Evolutionary conservation across 73 alveolate genomes (phyloP), one percentile per base, ranked within the genome.

Genomic region (Effrenium voratum): DNA sequence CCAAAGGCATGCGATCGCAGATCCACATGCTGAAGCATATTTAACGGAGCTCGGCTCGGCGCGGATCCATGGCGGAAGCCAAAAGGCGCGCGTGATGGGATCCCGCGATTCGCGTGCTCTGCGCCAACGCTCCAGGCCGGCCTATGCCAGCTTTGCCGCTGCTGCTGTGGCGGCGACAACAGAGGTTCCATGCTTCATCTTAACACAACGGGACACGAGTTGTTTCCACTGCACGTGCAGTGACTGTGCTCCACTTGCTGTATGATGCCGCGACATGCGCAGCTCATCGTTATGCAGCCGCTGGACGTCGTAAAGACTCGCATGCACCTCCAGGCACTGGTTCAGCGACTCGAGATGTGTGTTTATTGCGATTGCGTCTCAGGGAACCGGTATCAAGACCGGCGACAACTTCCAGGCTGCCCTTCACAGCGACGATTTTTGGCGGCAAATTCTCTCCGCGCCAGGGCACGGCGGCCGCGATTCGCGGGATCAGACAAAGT

Each of bases 271-370:
- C 44, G 47, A 32, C 28, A 3, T 24, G 3, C 49, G 79, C 84
- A 87, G 95, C 72, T 87, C 34, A 30, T 46, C 70, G 79, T 87
- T 36, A 87, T 87, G 95, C 95, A 87, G 95, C 95, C 95, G 44
- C 50, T 87, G 84, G 95, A 87, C 47, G 95, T 87, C 46, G 95
- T 87, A n/a, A 87, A 87, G 55, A 87, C 95, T 26, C 95, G 95
- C 38, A 87, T 87, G 95, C 95, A 87, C 68, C 55, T 87, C 45
- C 95, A 87, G 95, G 95, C 47, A 10, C 73, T 52, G 93, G 34
- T 49, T 24, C 4, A 40, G 50, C 50, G 32, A 34, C 16, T 40
- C 36, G 50, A 44, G 40, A 13, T 76, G 12, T 3, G 87, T 55
- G 6, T 45, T 40, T 45, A 76, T 28, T 40, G 87, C 4, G 43